Evolutionary conservation across 805 yeast genomes (phyloP).

Genomic region (Jamesozyma jinghongensis): DNA sequence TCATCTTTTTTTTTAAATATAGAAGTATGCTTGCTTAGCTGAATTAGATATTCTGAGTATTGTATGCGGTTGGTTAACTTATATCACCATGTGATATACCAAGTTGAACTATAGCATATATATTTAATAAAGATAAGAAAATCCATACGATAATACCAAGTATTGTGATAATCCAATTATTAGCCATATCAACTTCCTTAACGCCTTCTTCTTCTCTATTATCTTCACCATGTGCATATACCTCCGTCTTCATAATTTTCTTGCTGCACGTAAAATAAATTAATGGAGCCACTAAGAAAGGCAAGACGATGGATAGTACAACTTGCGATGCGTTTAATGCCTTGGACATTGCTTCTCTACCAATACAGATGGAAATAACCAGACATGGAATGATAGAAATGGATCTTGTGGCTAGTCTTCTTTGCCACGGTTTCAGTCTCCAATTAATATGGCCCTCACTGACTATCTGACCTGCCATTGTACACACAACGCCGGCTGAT

Average conservation of each 20-base stretch:
- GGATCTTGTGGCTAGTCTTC: constrained; percentile 67
- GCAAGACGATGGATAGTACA: constrained; percentile 68
- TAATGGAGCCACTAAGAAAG: constrained; percentile 78
- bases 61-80: constrained; percentile 4
- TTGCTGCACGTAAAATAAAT: constrained; percentile 70
- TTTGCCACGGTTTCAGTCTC: constrained; percentile 70
- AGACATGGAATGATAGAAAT: constrained; percentile 79
- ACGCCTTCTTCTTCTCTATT: constrained; percentile 5
- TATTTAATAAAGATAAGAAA: constrained; percentile 60
- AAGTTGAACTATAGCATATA: constrained; percentile 45
- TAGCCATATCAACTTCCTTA: constrained; percentile 45
- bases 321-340: constrained; percentile 86
- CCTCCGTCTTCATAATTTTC: constrained; percentile 55
- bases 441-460: constrained; percentile 84
- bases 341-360: constrained; percentile 57
- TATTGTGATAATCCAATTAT: constrained; percentile 47
- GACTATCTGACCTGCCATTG: constrained; percentile 88
- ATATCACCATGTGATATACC: constrained; percentile 26
- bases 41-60: too few species aligned
- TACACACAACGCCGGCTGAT: constrained; percentile 87
- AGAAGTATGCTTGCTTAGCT: too few species aligned
- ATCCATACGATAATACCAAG: constrained; percentile 57
- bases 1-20: too few species aligned
- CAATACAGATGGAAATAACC: constrained; percentile 59
- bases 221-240: constrained; percentile 14